phyloP scores from a whole-genome alignment of 1,139 yeast species.

The Yamadazyma jaroonii region DNA sequence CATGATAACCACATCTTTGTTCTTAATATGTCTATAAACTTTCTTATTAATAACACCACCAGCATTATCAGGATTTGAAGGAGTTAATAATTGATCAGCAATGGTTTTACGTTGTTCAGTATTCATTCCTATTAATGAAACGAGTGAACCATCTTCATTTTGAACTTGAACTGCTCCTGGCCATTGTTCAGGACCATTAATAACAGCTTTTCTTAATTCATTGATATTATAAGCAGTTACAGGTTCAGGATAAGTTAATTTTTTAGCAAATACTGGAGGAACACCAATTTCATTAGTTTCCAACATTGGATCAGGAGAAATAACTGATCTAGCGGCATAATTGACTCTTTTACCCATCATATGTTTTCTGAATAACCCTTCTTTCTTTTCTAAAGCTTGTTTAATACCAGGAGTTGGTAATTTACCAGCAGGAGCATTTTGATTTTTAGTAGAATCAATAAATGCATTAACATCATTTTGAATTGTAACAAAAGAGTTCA shows the following conservation, averaged over 20 bases:
- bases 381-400: slow-evolving; percentile 97
- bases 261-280: slow-evolving; percentile 96
- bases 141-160: slow-evolving; percentile 90
- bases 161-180: slow-evolving; percentile 98
- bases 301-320: slow-evolving; percentile 97
- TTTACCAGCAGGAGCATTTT: slow-evolving; percentile 63
- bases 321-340: slow-evolving; percentile 97
- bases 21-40: slow-evolving; percentile 89
- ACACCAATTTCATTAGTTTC: slow-evolving; percentile 98
- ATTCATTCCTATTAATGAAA: slow-evolving; percentile 85
- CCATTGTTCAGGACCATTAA: slow-evolving; percentile 97
- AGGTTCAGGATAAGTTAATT: slow-evolving; percentile 96
- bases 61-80: slow-evolving; percentile 48
- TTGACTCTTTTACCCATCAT: slow-evolving; percentile 99
- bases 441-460: slow-evolving; percentile 89
- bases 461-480: slow-evolving; percentile 96
- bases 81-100: slow-evolving; percentile 93
- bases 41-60: slow-evolving; percentile 73
- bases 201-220: slow-evolving; percentile 89
- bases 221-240: slow-evolving; percentile 93
- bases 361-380: slow-evolving; percentile 96
- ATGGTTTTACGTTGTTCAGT: slow-evolving; percentile 93
- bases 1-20: slow-evolving; percentile 95
- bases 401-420: slow-evolving; percentile 91
- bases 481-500: slow-evolving; percentile 91